Base-by-base conservation (phyloP, 345 rosid species). In the Aurinia saxatilis region DNA sequence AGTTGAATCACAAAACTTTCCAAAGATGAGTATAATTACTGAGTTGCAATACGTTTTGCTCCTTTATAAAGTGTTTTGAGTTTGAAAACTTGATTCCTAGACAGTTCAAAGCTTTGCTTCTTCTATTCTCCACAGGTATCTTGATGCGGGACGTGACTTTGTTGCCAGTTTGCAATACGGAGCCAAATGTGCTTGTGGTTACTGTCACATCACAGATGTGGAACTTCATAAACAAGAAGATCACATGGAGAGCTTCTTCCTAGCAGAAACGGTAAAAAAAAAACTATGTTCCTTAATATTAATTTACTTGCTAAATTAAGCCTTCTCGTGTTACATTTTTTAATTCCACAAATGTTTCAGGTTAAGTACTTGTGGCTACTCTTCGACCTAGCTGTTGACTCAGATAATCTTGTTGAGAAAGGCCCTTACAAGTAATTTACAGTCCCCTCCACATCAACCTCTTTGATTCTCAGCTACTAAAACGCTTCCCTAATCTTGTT, bases 171-270 rank as follows among this genome's bases (percentile, higher is more conserved):
- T 93, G 79, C 99, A 93, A 74, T 80, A 85, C 59, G 99, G 90
- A 8, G 93, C 99, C 45, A 85, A 82, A 65, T 93, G 99, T 71
- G 90, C 91, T 69, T 93, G 99, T 61, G 97, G 97, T 27, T 93
- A 85, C 73, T 93, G 99, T 75, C 99, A 93, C 64, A 81, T 93
- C 75, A 80, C 90, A 12, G 96, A 93, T 71, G 99, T 93, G 0
- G 98, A 92, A 73, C 80, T 78, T 56, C 98, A 92, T 68, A 60
- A 85, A 67, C 82, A 62, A 71, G 97, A 87, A 73, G 96, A 92
- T 67, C 98, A 90, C 72, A 92, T 92, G 98, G 98, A 92, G 75
- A 92, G 98, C 78, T 92, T 92, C 77, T 92, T 92, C 83, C 91
- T 92, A 9, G 97, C 97, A n/a, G 98, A 92, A 89, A 92, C 98